Evolutionary conservation across 164 flowering plant genomes (phyloP).

Genomic region (Magnolia officinalis): DNA sequence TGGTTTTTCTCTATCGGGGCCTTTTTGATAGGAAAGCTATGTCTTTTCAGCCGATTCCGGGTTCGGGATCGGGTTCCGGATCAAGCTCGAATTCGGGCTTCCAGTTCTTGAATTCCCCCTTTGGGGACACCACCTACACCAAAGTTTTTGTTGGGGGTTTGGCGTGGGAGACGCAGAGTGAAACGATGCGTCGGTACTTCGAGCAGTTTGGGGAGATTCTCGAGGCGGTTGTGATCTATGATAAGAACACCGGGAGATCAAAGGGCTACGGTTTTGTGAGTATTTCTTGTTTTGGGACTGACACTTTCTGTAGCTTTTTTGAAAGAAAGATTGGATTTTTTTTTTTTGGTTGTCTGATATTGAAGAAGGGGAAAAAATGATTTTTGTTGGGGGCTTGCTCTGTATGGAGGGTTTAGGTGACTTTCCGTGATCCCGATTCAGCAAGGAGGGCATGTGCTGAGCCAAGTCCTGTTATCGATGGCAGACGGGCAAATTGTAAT

Average conservation of each 20-base stretch:
- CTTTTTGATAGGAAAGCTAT: conserved; percentile 20
- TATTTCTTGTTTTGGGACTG: conserved; percentile 20
- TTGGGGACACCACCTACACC: conserved; percentile 92
- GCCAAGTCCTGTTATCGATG: conserved; percentile 85
- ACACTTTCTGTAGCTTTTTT: neutral
- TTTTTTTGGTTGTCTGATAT: neutral
- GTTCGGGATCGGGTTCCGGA: conserved; percentile 39
- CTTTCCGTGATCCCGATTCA: conserved; percentile 84
- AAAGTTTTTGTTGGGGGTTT: conserved; percentile 97
- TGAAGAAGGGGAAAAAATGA: conserved; percentile 31
- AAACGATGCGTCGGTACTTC: conserved; percentile 73
- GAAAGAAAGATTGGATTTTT: neutral
- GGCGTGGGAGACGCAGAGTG: conserved; percentile 99
- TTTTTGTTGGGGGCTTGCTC: conserved; percentile 25
- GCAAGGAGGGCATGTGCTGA: conserved; percentile 90
- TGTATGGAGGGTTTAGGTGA: conserved; percentile 84
- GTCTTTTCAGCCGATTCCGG: conserved; percentile 64
- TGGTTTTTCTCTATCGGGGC: conserved; percentile 9
- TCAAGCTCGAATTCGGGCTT: conserved; percentile 60
- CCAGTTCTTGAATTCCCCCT: conserved; percentile 77
- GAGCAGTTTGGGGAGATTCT: conserved; percentile 95
- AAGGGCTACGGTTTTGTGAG: conserved; percentile 99
- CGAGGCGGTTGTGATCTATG: conserved; percentile 95
- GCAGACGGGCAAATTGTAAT: conserved; percentile 88
- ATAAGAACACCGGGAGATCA: conserved; percentile 92